These are phyloP conservation scores for Warburgia ugandensis DNA, from an alignment of 164 flowering plant species.

Conservation along the genomic window DNA sequence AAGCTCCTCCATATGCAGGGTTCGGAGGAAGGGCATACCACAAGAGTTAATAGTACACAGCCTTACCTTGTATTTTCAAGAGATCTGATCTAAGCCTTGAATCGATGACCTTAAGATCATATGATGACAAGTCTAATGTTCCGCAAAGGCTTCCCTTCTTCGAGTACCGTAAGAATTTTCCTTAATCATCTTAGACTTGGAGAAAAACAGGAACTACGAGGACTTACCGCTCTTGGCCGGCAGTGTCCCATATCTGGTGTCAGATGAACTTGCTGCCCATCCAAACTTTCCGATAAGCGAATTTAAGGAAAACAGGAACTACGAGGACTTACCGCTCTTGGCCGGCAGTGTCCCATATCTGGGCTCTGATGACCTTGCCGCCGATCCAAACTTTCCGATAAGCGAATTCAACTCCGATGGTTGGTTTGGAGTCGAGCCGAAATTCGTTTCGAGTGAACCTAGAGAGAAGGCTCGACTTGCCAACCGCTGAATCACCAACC, in stretches of 20 bases:
- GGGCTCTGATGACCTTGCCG: conserved; percentile 17
- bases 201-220: too few species aligned
- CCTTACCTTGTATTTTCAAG: too few species aligned
- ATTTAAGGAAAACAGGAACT: too few species aligned
- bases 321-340: conserved; percentile 20
- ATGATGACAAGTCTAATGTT: too few species aligned
- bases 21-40: too few species aligned
- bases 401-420: conserved; percentile 18
- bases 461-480: conserved; percentile 13
- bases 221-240: conserved; percentile 21
- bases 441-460: conserved; percentile 16
- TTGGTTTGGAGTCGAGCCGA: conserved; percentile 6
- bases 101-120: too few species aligned
- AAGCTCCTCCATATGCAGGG: too few species aligned
- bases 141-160: too few species aligned
- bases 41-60: too few species aligned
- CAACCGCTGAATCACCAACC: conserved; percentile 18
- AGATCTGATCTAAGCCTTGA: too few species aligned
- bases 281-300: conserved; percentile 10
- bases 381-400: conserved; percentile 10
- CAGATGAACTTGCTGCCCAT: conserved; percentile 14
- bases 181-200: too few species aligned
- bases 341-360: conserved; percentile 24
- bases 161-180: too few species aligned
- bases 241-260: conserved; percentile 23